A percentile compares a stretch with the other conserved stretches of the same genome.
Evolutionary conservation across 2,329 filamentous ascomycete genomes (phyloP).

Genomic region (Akanthomyces lecanii): DNA sequence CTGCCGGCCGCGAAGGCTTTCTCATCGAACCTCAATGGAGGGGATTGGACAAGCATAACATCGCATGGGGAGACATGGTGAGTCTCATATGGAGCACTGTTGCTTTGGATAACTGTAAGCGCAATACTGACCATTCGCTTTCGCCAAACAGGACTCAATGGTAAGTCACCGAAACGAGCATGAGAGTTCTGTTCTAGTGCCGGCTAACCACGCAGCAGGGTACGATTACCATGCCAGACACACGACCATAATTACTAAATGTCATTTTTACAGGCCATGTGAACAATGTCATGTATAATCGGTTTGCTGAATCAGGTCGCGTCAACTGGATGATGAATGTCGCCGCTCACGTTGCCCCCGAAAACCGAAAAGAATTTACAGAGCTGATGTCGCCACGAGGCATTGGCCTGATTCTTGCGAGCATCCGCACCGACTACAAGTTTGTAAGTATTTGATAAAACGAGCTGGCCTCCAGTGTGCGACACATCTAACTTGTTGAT

Average conservation of each 20-base stretch:
- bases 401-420: conserved; percentile 72
- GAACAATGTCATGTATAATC: conserved; percentile 80
- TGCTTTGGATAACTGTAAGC: not conserved
- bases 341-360: conserved; percentile 57
- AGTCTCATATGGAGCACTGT: not conserved
- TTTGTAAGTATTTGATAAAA: conserved; percentile 56
- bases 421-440: conserved; percentile 80
- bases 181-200: not conserved
- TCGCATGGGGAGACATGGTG: conserved; percentile 86
- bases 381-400: conserved; percentile 63
- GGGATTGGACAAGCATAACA: conserved; percentile 60
- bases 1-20: conserved; percentile 73
- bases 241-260: not conserved
- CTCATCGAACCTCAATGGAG: conserved; percentile 55
- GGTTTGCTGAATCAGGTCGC: conserved; percentile 77
- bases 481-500: not conserved
- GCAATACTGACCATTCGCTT: not conserved
- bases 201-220: conserved; percentile 7
- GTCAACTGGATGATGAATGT: conserved; percentile 75
- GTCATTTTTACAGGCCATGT: conserved; percentile 52
- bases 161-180: conserved; percentile 34
- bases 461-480: no score
- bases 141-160: conserved; percentile 45
- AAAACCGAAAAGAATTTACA: conserved; percentile 60
- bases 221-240: not conserved